Conservation (phyloP, 1,284 basidiomycete genomes). For the Ceratobasidium sp. region DNA sequence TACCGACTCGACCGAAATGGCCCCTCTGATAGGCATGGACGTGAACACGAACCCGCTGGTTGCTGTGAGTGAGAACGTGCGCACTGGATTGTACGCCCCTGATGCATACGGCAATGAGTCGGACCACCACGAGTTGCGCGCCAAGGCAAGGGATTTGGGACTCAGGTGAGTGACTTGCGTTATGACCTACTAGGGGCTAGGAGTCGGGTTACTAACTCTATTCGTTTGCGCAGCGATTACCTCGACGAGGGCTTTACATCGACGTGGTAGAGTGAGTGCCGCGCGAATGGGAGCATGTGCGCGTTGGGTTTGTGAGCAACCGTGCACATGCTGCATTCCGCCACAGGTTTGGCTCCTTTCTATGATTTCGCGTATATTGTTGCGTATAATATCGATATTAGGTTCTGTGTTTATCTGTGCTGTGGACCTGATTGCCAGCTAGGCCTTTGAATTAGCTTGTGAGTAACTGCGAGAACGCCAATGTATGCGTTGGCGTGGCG, state of each 20-base stretch:
- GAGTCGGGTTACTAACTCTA: background rate
- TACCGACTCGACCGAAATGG: background rate
- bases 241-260: constrained; percentile 33
- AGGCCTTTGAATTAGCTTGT: too few species aligned
- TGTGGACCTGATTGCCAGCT: too few species aligned
- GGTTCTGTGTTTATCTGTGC: too few species aligned
- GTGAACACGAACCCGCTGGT: constrained; percentile 1
- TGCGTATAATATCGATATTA: constrained; percentile 11
- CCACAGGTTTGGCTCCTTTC: background rate
- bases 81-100: background rate
- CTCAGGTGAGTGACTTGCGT: constrained; percentile 18
- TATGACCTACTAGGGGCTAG: background rate
- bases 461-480: too few species aligned
- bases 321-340: background rate
- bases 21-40: background rate
- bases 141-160: constrained; percentile 30
- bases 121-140: constrained; percentile 28
- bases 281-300: background rate
- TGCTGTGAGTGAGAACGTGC: constrained; percentile 6
- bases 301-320: background rate
- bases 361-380: background rate
- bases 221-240: constrained; percentile 21
- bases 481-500: too few species aligned
- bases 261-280: constrained; percentile 23
- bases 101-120: constrained; percentile 18